These are phyloP conservation scores for Aspergillus sojae DNA, from an alignment of 2,329 filamentous ascomycete species.

Conservation along the genomic window DNA sequence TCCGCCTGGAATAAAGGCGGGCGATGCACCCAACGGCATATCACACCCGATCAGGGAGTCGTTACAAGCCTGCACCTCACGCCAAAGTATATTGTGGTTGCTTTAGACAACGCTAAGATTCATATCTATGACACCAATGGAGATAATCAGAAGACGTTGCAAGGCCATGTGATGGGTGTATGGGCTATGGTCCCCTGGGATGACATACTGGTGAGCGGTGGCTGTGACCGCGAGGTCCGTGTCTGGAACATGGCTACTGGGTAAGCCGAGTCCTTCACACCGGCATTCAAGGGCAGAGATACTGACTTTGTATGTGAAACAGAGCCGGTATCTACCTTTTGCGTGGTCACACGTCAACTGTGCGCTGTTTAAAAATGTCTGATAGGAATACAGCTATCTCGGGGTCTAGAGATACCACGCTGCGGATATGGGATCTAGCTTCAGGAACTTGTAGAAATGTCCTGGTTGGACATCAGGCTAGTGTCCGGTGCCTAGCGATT, in stretches of 20 bases:
- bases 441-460: constrained; percentile 89
- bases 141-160: constrained; percentile 81
- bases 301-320: constrained; percentile 2
- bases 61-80: constrained; percentile 95
- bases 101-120: constrained; percentile 96
- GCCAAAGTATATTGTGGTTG: constrained; percentile 94
- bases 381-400: constrained; percentile 93
- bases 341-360: constrained; percentile 93
- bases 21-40: constrained; percentile 78
- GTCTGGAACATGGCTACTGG: constrained; percentile 96
- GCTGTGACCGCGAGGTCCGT: constrained; percentile 92
- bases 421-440: constrained; percentile 91
- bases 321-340: constrained; percentile 79
- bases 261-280: constrained; percentile 51
- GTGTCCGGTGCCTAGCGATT: constrained; percentile 91
- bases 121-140: constrained; percentile 96
- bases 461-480: constrained; percentile 91
- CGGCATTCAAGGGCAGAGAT: not conserved
- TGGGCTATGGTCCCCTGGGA: constrained; percentile 99
- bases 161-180: constrained; percentile 97
- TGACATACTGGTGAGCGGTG: constrained; percentile 90
- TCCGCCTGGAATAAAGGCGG: constrained; percentile 95
- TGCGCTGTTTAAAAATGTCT: constrained; percentile 96
- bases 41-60: constrained; percentile 94
- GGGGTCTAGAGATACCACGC: constrained; percentile 89